A percentile compares a stretch with the other conserved stretches of the same genome.
Conservation (phyloP, 177 flowering plant species). For the Telopea speciosissima region DNA sequence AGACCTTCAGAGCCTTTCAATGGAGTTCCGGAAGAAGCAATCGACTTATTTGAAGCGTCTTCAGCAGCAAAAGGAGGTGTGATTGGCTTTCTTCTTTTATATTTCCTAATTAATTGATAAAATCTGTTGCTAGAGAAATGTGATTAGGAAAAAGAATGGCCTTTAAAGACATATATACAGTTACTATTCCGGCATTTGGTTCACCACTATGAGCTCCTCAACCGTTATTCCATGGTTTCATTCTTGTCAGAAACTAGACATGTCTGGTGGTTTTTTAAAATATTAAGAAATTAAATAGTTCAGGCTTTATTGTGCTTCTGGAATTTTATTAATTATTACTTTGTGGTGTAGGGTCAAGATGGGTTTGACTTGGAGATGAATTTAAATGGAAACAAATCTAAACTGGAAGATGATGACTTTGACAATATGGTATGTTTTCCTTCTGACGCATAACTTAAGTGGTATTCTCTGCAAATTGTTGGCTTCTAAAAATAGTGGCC, state of each 20-base stretch:
- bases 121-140: background rate
- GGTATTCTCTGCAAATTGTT: background rate
- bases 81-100: constrained; percentile 5
- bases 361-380: constrained; percentile 95
- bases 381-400: constrained; percentile 51
- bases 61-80: constrained; percentile 84
- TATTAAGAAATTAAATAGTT: background rate
- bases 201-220: no score
- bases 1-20: constrained; percentile 85
- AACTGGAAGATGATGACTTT: constrained; percentile 60
- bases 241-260: no score
- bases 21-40: constrained; percentile 91
- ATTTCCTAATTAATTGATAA: background rate
- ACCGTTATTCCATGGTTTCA: no score
- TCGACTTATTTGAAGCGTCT: constrained; percentile 87
- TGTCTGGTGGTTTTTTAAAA: background rate
- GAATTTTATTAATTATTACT: constrained; percentile 8
- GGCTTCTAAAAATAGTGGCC: background rate
- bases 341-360: constrained; percentile 64
- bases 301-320: constrained; percentile 5
- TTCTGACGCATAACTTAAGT: background rate
- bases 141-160: background rate
- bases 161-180: background rate
- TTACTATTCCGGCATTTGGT: background rate
- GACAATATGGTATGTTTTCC: constrained; percentile 53